These are phyloP conservation scores for Pistacia integerrima DNA, from an alignment of 345 rosid genomes.

Conservation along the genomic window DNA sequence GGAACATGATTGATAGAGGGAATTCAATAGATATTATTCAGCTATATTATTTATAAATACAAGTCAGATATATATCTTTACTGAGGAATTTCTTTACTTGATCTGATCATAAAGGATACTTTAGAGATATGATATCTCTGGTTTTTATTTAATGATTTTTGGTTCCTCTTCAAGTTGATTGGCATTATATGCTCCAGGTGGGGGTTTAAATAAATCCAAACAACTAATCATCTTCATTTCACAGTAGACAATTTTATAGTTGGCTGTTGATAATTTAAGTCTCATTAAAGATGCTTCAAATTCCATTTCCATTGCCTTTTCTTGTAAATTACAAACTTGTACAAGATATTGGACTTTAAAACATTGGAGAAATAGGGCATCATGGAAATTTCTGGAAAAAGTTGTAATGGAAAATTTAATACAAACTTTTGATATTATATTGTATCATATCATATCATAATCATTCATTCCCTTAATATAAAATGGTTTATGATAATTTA, in stretches of 20 bases:
- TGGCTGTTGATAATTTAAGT: background rate
- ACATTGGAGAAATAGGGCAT: background rate
- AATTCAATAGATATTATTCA: too few relatives aligned
- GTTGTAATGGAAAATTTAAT: background rate
- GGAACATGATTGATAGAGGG: too few relatives aligned
- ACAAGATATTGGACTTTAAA: background rate
- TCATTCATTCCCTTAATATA: too few relatives aligned
- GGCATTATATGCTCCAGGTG: slow-evolving; percentile 25
- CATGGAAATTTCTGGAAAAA: background rate
- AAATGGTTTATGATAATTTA: too few relatives aligned
- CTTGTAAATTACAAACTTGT: background rate
- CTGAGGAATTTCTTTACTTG: too few relatives aligned
- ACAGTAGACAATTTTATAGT: background rate
- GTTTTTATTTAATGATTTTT: background rate
- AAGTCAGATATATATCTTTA: too few relatives aligned
- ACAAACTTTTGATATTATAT: background rate
- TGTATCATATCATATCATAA: too few relatives aligned
- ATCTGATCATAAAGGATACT: background rate
- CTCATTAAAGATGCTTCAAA: background rate
- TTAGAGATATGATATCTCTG: background rate
- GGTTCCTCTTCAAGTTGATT: background rate
- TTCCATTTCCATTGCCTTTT: background rate
- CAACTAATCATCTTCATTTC: background rate
- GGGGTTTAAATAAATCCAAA: background rate
- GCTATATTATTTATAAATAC: too few relatives aligned